Conservation (phyloP, 352 stramenopile genomes). For the Bremia lactucae region DNA sequence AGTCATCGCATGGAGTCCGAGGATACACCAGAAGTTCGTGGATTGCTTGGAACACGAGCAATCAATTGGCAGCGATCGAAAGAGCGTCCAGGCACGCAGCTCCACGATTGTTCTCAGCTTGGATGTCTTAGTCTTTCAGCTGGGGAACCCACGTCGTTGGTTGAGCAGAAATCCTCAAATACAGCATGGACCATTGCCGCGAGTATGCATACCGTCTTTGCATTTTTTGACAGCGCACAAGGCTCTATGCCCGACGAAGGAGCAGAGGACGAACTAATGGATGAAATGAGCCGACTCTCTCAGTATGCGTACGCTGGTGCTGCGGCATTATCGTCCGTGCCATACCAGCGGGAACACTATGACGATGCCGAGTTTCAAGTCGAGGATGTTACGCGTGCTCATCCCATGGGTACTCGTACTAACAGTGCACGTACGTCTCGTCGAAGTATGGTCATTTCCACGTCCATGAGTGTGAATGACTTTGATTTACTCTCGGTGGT, state of each 20-base stretch:
- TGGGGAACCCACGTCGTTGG: conserved; percentile 42
- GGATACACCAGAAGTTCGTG: conserved; percentile 58
- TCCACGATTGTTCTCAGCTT: conserved; percentile 61
- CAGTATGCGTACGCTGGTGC: conserved; percentile 61
- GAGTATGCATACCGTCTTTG: conserved; percentile 78
- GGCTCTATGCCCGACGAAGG: conserved; percentile 69
- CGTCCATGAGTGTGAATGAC: conserved; percentile 73
- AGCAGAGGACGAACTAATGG: conserved; percentile 61
- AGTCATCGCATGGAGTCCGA: conserved; percentile 58
- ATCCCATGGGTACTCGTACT: conserved; percentile 20
- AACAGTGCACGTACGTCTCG: conserved; percentile 36
- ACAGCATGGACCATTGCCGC: conserved; percentile 75
- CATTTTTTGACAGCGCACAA: conserved; percentile 74
- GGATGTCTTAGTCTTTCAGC: conserved; percentile 69
- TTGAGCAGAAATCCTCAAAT: conserved; percentile 66
- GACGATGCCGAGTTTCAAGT: conserved; percentile 71
- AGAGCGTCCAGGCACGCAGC: conserved; percentile 49
- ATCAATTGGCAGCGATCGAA: conserved; percentile 80
- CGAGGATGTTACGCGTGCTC: conserved; percentile 15
- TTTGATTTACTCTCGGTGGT: conserved; percentile 81
- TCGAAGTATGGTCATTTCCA: conserved; percentile 75
- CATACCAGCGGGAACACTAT: conserved; percentile 47
- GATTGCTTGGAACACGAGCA: conserved; percentile 47
- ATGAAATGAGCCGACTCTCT: conserved; percentile 67
- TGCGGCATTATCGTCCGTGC: conserved; percentile 34